Conservation (phyloP, 2,329 filamentous ascomycete genomes). For the Falciphora oryzae region DNA sequence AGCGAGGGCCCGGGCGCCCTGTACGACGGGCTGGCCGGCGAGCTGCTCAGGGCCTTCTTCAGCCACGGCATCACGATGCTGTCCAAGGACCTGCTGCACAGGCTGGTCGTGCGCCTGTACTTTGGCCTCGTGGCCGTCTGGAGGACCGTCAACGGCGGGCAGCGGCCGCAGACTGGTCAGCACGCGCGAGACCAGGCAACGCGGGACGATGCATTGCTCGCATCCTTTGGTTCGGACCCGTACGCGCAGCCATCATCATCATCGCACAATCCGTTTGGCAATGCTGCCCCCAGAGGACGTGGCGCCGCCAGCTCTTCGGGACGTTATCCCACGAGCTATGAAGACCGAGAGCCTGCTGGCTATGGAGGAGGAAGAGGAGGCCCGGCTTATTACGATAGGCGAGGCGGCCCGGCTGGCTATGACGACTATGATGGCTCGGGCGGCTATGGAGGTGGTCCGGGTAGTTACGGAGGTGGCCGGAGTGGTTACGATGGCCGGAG, state of each 20-base stretch:
- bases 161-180: background rate
- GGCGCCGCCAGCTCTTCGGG: background rate
- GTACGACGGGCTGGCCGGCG: constrained; percentile 70
- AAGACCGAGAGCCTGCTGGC: background rate
- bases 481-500: background rate
- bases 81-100: constrained; percentile 73
- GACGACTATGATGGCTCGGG: background rate
- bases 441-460: background rate
- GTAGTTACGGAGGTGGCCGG: background rate
- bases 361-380: background rate
- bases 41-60: constrained; percentile 79
- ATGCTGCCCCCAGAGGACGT: background rate
- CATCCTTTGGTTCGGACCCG: background rate
- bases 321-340: background rate
- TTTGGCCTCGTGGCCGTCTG: constrained; percentile 49
- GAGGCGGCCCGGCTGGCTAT: background rate
- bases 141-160: background rate
- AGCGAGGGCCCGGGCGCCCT: constrained; percentile 63
- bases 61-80: constrained; percentile 84
- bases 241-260: background rate
- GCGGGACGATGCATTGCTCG: background rate
- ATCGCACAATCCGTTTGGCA: background rate
- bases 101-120: constrained; percentile 65
- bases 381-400: background rate
- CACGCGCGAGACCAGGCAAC: background rate